Evolutionary conservation across 129 eudicot species (phyloP).

Genomic region (Gnaphalium uliginosum): DNA sequence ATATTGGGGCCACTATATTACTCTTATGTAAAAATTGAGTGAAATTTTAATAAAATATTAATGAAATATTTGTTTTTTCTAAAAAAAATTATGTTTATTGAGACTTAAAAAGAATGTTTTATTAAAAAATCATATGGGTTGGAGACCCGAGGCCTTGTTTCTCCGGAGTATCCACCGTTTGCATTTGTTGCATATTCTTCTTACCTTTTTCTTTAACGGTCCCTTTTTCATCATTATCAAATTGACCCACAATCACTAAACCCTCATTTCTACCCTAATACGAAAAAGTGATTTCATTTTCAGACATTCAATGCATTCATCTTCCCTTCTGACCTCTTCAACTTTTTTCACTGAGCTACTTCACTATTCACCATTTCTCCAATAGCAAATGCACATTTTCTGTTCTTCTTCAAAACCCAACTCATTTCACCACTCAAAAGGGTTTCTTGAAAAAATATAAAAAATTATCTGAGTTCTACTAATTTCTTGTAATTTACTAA

Average conservation of each 20-base stretch:
- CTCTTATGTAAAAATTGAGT: too few relatives aligned
- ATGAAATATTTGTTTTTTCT: too few relatives aligned
- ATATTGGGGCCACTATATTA: too few relatives aligned
- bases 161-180: slow-evolving; percentile 10
- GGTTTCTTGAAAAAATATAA: not conserved
- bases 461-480: not conserved
- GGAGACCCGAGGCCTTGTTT: slow-evolving; percentile 10
- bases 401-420: slow-evolving; percentile 27
- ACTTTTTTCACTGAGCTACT: not conserved
- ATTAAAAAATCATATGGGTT: not conserved
- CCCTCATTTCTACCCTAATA: slow-evolving; percentile 22
- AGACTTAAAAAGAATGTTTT: not conserved
- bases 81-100: not conserved
- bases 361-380: not conserved
- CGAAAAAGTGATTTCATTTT: slow-evolving; percentile 1
- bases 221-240: slow-evolving; percentile 22
- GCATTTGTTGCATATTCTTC: slow-evolving; percentile 39
- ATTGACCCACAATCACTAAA: slow-evolving; percentile 22
- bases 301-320: slow-evolving; percentile 13
- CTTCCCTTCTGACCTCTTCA: not conserved
- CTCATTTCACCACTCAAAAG: slow-evolving; percentile 13
- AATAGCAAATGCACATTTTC: slow-evolving; percentile 14
- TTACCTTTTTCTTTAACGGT: slow-evolving; percentile 3
- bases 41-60: too few relatives aligned
- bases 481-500: slow-evolving; percentile 19